These are phyloP conservation scores for Colletotrichum sp. DNA, from an alignment of 2,329 filamentous ascomycete genomes.

Conservation along the genomic window DNA sequence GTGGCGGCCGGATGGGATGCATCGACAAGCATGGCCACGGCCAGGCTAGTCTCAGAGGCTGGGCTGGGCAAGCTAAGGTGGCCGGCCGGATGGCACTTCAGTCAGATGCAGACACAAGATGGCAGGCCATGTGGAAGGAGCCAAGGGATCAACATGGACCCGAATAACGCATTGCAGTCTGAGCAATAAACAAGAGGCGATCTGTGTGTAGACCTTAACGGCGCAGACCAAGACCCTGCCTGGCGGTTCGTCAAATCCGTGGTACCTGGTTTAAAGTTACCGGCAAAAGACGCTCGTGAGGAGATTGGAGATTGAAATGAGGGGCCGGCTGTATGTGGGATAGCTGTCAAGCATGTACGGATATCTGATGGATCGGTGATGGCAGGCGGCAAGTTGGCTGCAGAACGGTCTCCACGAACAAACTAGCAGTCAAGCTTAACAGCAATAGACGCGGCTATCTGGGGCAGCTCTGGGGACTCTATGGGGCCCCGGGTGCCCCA, in stretches of 20 bases:
- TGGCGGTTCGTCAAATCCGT: neutral
- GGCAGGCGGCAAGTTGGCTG: neutral
- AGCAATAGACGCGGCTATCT: constrained; percentile 4
- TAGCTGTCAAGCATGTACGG: neutral
- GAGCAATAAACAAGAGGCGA: neutral
- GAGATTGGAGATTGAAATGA: neutral
- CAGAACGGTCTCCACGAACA: neutral
- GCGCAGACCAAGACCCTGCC: neutral
- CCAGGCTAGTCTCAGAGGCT: neutral
- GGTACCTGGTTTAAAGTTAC: neutral
- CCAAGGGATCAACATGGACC: neutral
- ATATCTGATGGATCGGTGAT: neutral
- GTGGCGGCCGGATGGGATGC: constrained; percentile 4
- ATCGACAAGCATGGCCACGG: constrained; percentile 4
- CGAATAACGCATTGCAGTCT: neutral
- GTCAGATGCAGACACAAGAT: neutral
- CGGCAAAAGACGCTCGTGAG: neutral
- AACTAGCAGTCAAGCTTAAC: constrained; percentile 1
- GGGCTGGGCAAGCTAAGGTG: neutral
- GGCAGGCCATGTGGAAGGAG: neutral
- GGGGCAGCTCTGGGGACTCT: neutral
- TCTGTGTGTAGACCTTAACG: neutral
- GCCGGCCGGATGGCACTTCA: neutral
- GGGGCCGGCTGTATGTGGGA: neutral
- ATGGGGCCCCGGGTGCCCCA: constrained; percentile 6